These are phyloP conservation scores for Flaveria robusta DNA, from an alignment of 129 eudicot species.

Conservation along the genomic window DNA sequence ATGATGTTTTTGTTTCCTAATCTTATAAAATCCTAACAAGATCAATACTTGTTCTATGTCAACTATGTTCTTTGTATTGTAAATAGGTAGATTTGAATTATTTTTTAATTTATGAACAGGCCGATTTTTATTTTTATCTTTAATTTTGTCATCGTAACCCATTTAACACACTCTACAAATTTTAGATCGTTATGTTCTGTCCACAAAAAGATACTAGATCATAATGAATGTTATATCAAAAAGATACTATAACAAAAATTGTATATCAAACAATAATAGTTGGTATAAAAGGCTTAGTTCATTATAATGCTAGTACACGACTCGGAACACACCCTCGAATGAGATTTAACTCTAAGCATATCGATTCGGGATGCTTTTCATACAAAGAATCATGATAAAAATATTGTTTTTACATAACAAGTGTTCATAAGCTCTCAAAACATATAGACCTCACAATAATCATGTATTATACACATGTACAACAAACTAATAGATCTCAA, in stretches of 20 bases:
- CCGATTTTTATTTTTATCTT: too few species aligned
- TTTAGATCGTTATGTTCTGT: too few species aligned
- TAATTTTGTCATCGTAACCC: not conserved
- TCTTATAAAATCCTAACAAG: not conserved
- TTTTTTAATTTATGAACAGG: too few species aligned
- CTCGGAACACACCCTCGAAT: not conserved
- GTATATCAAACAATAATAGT: too few species aligned
- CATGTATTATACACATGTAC: slow-evolving; percentile 23
- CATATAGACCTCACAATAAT: not conserved
- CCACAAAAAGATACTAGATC: too few species aligned
- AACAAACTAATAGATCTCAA: slow-evolving; percentile 16
- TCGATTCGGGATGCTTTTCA: slow-evolving; percentile 4
- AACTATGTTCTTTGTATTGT: not conserved
- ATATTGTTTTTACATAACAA: slow-evolving; percentile 24
- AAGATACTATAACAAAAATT: too few species aligned
- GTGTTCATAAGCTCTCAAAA: slow-evolving; percentile 14
- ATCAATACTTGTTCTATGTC: not conserved
- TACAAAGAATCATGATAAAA: slow-evolving; percentile 27
- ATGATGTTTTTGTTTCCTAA: slow-evolving; percentile 22
- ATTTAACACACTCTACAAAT: too few species aligned
- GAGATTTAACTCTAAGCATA: not conserved
- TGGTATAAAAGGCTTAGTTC: not conserved
- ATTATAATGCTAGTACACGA: not conserved
- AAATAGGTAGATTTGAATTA: not conserved
- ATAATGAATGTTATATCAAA: too few species aligned